These are phyloP conservation scores for Stagonosporopsis cucurbitacearum DNA, from an alignment of 2,329 filamentous ascomycete genomes.

Conservation along the genomic window DNA sequence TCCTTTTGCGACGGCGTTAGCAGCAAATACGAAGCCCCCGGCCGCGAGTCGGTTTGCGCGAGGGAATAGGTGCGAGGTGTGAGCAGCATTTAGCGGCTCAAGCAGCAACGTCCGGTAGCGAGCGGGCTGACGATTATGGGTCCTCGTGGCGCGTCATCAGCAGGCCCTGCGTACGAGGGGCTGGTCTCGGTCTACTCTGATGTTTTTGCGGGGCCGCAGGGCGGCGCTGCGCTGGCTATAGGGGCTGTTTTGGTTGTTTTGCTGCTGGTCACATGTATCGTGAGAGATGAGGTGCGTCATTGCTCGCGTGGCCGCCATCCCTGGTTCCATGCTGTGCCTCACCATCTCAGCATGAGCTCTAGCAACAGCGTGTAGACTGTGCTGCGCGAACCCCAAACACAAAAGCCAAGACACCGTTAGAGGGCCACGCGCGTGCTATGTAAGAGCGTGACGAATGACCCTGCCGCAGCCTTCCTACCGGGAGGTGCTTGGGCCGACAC, in stretches of 20 bases:
- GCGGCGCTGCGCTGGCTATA: conserved; percentile 5
- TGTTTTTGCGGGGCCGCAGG: conserved; percentile 12
- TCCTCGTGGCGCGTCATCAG: conserved; percentile 19
- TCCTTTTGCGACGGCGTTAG: conserved; percentile 44
- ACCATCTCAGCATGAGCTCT: background rate
- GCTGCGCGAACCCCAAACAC: background rate
- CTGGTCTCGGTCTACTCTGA: conserved; percentile 2
- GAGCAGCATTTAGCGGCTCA: conserved; percentile 50
- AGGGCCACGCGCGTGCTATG: background rate
- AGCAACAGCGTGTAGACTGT: background rate
- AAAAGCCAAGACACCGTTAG: background rate
- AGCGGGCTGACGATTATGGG: conserved; percentile 15
- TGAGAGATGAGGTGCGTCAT: conserved; percentile 18
- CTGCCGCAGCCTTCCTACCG: background rate
- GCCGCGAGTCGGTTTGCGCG: conserved; percentile 40
- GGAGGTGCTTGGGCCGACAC: background rate
- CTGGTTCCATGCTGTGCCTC: background rate
- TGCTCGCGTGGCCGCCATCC: conserved; percentile 18
- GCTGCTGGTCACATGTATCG: conserved; percentile 16
- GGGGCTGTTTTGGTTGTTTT: conserved; percentile 12
- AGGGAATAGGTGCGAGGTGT: conserved; percentile 50
- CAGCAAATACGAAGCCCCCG: conserved; percentile 44
- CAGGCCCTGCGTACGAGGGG: conserved; percentile 5
- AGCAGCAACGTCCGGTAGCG: conserved; percentile 29
- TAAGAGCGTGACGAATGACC: conserved; percentile 1